Conservation (phyloP, 805 yeast genomes). For the Pichia membranifaciens region DNA sequence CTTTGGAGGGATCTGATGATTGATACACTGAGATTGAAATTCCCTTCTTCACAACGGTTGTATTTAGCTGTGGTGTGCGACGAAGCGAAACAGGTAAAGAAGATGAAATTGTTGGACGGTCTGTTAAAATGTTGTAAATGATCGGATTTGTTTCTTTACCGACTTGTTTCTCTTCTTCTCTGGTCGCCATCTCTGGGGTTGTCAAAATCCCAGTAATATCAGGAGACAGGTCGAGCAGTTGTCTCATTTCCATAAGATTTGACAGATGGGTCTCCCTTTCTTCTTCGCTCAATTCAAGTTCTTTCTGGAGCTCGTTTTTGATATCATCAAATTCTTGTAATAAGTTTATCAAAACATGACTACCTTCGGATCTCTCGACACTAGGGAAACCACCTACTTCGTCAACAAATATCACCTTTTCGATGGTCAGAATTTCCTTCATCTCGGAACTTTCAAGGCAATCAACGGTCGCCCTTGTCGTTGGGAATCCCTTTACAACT, state of each 20-base stretch:
- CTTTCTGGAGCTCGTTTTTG: slow-evolving; percentile 16
- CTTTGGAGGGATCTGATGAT: slow-evolving; percentile 26
- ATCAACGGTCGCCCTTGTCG: slow-evolving; percentile 34
- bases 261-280: slow-evolving; percentile 51
- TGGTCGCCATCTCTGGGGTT: slow-evolving; percentile 67
- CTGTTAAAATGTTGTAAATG: slow-evolving; percentile 84
- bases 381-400: slow-evolving; percentile 89
- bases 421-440: slow-evolving; percentile 48
- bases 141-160: slow-evolving; percentile 63
- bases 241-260: slow-evolving; percentile 63
- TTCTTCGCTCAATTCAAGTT: slow-evolving; percentile 45
- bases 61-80: slow-evolving; percentile 57
- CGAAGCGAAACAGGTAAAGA: slow-evolving; percentile 69
- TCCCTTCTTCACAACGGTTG: slow-evolving; percentile 79
- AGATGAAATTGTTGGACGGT: slow-evolving; percentile 83
- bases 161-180: slow-evolving; percentile 61
- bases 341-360: slow-evolving; percentile 84
- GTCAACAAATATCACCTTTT: slow-evolving; percentile 76
- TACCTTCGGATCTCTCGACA: slow-evolving; percentile 66
- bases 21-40: slow-evolving; percentile 46
- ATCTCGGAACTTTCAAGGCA: slow-evolving; percentile 26
- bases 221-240: slow-evolving; percentile 46
- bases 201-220: slow-evolving; percentile 74
- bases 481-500: slow-evolving; percentile 35
- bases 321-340: slow-evolving; percentile 58